These are phyloP conservation scores for Zanthoxylum bungeanum DNA, from an alignment of 345 rosid genomes.

Conservation along the genomic window DNA sequence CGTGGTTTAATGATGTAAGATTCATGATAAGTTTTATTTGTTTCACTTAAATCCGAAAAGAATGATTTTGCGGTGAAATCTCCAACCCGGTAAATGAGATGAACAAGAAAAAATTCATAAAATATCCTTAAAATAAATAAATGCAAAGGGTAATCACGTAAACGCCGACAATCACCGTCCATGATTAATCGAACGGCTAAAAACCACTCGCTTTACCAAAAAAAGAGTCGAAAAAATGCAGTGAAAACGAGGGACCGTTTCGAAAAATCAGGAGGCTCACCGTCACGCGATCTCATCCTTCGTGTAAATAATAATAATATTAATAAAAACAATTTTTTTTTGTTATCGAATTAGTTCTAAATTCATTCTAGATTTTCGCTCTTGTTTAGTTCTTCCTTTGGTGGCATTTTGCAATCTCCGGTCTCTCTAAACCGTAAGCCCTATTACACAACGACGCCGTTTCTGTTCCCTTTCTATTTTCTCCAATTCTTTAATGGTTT, in stretches of 20 bases:
- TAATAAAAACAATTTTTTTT: not conserved
- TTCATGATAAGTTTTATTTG: no score
- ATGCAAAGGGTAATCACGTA: not conserved
- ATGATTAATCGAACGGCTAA: not conserved
- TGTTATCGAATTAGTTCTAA: not conserved
- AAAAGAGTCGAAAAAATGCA: not conserved
- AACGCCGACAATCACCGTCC: not conserved
- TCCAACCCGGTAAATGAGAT: no score
- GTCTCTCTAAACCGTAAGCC: constrained; percentile 5
- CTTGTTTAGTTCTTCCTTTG: not conserved
- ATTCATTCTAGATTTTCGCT: not conserved
- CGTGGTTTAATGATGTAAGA: no score
- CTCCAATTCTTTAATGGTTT: not conserved
- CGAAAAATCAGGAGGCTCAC: constrained; percentile 24
- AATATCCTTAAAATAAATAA: not conserved
- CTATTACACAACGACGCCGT: not conserved
- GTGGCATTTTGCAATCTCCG: not conserved
- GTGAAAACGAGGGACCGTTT: constrained; percentile 15
- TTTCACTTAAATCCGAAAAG: no score
- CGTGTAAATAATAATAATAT: not conserved
- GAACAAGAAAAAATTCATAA: not conserved
- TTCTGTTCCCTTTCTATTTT: not conserved
- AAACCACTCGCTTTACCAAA: no score
- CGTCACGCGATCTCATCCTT: constrained; percentile 22
- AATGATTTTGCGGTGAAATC: no score